Conservation (phyloP, 2,329 filamentous ascomycete species). For the Alternaria ventricosa region DNA sequence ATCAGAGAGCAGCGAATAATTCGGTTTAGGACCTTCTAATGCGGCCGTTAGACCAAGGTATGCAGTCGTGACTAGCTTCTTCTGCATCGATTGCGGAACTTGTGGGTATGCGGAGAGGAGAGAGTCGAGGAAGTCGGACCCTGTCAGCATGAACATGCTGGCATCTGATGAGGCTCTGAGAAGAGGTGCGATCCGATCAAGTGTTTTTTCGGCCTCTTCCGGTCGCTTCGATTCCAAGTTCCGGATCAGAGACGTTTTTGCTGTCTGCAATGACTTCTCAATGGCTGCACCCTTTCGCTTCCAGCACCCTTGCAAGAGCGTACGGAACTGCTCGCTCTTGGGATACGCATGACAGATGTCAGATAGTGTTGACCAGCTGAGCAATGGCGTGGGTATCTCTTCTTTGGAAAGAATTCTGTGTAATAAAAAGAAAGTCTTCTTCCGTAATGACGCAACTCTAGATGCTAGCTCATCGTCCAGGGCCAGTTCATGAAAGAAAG, state of each 20-base stretch:
- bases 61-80: conserved; percentile 71
- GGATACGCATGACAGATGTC: conserved; percentile 71
- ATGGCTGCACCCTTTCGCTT: conserved; percentile 57
- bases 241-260: conserved; percentile 68
- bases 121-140: conserved; percentile 86
- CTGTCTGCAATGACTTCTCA: conserved; percentile 62
- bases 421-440: conserved; percentile 68
- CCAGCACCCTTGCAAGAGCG: conserved; percentile 60
- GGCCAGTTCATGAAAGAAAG: conserved; percentile 66
- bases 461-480: conserved; percentile 33
- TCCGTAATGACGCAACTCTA: conserved; percentile 63
- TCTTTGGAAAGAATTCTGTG: conserved; percentile 62
- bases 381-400: conserved; percentile 55
- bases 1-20: conserved; percentile 78
- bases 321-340: conserved; percentile 63
- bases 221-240: conserved; percentile 69
- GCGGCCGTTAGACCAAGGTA: conserved; percentile 79
- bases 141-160: conserved; percentile 73
- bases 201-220: conserved; percentile 59
- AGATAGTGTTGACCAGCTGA: conserved; percentile 73
- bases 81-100: conserved; percentile 68
- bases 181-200: conserved; percentile 68
- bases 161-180: conserved; percentile 65
- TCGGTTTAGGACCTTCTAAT: conserved; percentile 69
- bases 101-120: conserved; percentile 70